phyloP scores from a whole-genome alignment of 1,284 basidiomycete genomes.

The Cryptococcus sp. region DNA sequence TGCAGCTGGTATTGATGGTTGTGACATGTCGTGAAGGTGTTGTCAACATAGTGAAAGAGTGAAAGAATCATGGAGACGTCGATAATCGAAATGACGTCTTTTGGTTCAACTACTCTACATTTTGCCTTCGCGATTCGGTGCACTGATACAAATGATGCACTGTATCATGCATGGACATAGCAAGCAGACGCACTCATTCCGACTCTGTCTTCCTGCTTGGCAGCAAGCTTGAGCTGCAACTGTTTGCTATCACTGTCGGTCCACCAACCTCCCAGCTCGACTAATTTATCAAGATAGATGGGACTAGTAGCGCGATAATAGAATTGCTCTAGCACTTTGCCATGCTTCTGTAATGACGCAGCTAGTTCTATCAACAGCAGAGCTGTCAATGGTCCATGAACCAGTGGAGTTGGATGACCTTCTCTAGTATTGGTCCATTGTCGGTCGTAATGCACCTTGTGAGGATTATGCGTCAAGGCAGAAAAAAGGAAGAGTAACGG shows the following conservation, averaged over 20 bases:
- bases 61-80: too few relatives aligned
- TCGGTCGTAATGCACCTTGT: constrained; percentile 51
- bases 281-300: constrained; percentile 63
- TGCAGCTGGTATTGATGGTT: too few relatives aligned
- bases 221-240: constrained; percentile 56
- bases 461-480: constrained; percentile 65
- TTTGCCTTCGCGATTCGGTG: too few relatives aligned
- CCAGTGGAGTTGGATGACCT: constrained; percentile 74
- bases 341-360: constrained; percentile 25
- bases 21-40: too few relatives aligned
- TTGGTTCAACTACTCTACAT: too few relatives aligned
- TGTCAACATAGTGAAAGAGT: too few relatives aligned
- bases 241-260: constrained; percentile 24
- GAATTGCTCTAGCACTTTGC: constrained; percentile 57
- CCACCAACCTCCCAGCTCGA: constrained; percentile 62
- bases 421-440: constrained; percentile 67
- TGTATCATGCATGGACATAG: constrained; percentile 3
- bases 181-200: constrained; percentile 64
- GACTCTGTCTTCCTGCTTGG: constrained; percentile 62
- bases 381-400: constrained; percentile 78
- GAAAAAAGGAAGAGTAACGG: constrained; percentile 80
- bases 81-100: too few relatives aligned
- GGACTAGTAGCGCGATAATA: constrained; percentile 76
- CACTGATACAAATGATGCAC: neutral
- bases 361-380: constrained; percentile 70